phyloP scores from a whole-genome alignment of 768 basidiomycete species.

The Kwoniella newhampshirensis region DNA sequence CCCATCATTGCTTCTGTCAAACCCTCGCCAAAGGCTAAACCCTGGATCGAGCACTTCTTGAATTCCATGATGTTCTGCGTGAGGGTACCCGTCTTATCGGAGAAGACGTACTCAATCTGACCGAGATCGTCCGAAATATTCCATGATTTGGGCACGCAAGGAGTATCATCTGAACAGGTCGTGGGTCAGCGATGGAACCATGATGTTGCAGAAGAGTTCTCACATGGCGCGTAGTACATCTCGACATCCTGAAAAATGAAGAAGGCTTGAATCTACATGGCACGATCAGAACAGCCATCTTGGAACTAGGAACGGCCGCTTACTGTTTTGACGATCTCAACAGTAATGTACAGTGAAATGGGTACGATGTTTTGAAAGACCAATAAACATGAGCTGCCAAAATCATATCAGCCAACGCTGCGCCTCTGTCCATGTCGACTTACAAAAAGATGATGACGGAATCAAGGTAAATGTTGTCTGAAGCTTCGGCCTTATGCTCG shows the following conservation, averaged over 20 bases:
- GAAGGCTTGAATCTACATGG: slow-evolving; percentile 83
- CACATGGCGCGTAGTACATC: slow-evolving; percentile 80
- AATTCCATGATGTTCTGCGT: slow-evolving; percentile 99
- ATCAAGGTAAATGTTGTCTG: slow-evolving; percentile 65
- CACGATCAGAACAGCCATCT: background rate
- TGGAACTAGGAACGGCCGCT: background rate
- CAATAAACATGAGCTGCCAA: slow-evolving; percentile 87
- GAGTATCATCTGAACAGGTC: slow-evolving; percentile 61
- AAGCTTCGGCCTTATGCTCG: slow-evolving; percentile 66
- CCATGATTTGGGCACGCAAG: slow-evolving; percentile 96
- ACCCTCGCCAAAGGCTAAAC: slow-evolving; percentile 85
- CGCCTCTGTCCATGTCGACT: slow-evolving; percentile 50
- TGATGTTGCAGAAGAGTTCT: background rate
- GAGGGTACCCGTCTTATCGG: slow-evolving; percentile 93
- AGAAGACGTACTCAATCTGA: slow-evolving; percentile 93
- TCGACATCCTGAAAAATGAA: slow-evolving; percentile 95
- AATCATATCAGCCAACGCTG: slow-evolving; percentile 7
- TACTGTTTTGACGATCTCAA: slow-evolving; percentile 93
- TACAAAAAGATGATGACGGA: slow-evolving; percentile 88
- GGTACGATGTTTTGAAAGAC: slow-evolving; percentile 98
- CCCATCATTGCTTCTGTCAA: slow-evolving; percentile 93
- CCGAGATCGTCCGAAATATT: slow-evolving; percentile 98
- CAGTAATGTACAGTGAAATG: slow-evolving; percentile 92
- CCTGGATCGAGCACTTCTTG: slow-evolving; percentile 86
- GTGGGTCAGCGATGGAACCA: background rate